Base-by-base conservation (phyloP, 768 basidiomycete species). In the Lyophyllum shimeji region DNA sequence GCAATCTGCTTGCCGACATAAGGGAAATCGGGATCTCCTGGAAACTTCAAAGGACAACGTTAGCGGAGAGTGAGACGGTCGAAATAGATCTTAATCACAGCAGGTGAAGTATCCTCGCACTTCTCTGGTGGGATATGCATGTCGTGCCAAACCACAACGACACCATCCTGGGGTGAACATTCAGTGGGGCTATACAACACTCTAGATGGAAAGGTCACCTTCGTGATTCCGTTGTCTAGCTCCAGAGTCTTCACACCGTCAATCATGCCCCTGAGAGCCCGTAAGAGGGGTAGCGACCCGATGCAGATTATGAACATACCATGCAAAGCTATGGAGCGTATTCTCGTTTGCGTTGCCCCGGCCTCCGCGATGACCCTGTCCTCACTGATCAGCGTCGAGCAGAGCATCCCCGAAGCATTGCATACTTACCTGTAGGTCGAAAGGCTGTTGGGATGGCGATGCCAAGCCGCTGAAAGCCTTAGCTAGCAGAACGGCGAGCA, bases 101-200 rank as follows among this genome's bases (percentile, higher is more conserved):
- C 83, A 45, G 90, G 86, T 15, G 57, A 62, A 1, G 89, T 91
- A 66, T 93, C 90, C 21, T 65, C 61, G 67, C 90, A 92, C 67
- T 92, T 93, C 31, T 74, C 75, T 3, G 81, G 60, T 2, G 70
- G 66, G 57, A 93, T 87, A 42, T 73, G 71, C 68, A 85, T 83
- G 69, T 93, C 90, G 62, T 93, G 90, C 87, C 87, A 92, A 13
- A 93, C 87, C 40, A 93, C 76, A 15, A 88, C 84, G 46, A 80
- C 78, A 12, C 87, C 89, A 65, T 93, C 91, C 88, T 90, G 47
- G 39, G 6, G 29, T n/a, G 34, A n/a, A 9, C 4, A 4, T 5
- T 40, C 39, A 40, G 39, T 2, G 2, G 39, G 3, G 15, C 7
- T 40, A n/a, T 18, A 40, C 15, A 40, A 13, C 6, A 40, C 8